These are phyloP conservation scores for Curvularia verruculosa DNA, from an alignment of 2,329 filamentous ascomycete genomes.

Conservation along the genomic window DNA sequence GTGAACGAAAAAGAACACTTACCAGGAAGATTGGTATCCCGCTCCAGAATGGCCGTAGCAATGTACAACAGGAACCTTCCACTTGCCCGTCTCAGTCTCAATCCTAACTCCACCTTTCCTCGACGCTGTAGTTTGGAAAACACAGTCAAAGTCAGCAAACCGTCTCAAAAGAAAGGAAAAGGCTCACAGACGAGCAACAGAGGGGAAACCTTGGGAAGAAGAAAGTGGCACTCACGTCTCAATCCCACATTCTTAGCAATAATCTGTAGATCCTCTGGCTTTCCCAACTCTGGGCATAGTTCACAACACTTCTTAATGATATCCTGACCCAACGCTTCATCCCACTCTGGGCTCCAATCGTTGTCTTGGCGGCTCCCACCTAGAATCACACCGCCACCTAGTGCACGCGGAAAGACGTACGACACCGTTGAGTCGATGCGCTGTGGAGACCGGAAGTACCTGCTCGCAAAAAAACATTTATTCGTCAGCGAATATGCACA, in stretches of 20 bases:
- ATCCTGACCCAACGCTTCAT: conserved; percentile 76
- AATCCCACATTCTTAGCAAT: conserved; percentile 82
- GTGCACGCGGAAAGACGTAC: conserved; percentile 54
- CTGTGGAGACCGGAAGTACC: conserved; percentile 50
- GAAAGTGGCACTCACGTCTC: conserved; percentile 60
- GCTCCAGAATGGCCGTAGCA: conserved; percentile 82
- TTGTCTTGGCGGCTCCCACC: conserved; percentile 82
- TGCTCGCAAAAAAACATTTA: neutral
- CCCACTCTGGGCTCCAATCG: conserved; percentile 79
- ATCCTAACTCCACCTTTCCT: conserved; percentile 76
- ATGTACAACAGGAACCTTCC: conserved; percentile 65
- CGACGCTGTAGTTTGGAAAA: conserved; percentile 52
- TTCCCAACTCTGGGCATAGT: conserved; percentile 69
- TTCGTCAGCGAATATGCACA: neutral
- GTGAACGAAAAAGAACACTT: conserved; percentile 4
- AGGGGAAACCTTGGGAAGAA: neutral
- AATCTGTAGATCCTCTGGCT: conserved; percentile 73
- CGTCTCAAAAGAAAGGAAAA: neutral
- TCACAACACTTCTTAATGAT: conserved; percentile 81
- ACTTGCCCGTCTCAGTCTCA: conserved; percentile 68
- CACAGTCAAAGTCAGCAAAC: neutral
- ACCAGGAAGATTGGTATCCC: conserved; percentile 66
- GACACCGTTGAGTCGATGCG: conserved; percentile 52
- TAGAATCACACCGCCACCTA: conserved; percentile 79
- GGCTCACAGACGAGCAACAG: too few species aligned